Percentiles rank a stretch among this genome's conserved stretches.
Evolutionary conservation across 169 alveolate species (phyloP).

Genomic region (Cryptosporidium ubiquitum): DNA sequence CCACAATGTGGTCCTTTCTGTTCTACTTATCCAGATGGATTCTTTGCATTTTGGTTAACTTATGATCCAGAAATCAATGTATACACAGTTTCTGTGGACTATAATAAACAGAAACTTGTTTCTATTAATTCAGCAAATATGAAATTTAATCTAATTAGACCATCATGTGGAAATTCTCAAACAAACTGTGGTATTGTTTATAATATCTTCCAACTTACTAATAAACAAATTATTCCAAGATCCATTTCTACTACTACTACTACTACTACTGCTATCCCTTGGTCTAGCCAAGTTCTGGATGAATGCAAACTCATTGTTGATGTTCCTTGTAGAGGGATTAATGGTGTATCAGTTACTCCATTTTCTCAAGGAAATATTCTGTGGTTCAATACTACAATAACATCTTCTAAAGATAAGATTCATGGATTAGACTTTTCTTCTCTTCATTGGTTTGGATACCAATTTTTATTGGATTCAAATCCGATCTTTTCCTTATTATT

Average conservation of each 20-base stretch:
- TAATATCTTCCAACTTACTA: slow-evolving; percentile 30
- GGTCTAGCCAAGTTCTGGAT: slow-evolving; percentile 50
- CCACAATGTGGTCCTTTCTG: slow-evolving; percentile 23
- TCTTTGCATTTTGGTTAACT: slow-evolving; percentile 21
- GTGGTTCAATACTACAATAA: slow-evolving; percentile 45
- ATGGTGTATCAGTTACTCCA: not conserved
- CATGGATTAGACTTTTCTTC: slow-evolving; percentile 19
- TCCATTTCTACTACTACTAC: slow-evolving; percentile 42
- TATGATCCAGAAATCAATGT: slow-evolving; percentile 15
- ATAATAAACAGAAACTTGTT: not conserved
- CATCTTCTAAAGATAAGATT: not conserved
- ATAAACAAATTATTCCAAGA: slow-evolving; percentile 24
- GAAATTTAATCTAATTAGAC: slow-evolving; percentile 2
- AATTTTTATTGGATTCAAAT: not conserved
- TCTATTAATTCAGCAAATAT: slow-evolving; percentile 1
- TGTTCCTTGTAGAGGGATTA: slow-evolving; percentile 49
- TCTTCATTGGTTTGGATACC: slow-evolving; percentile 41
- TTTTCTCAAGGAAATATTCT: slow-evolving; percentile 24
- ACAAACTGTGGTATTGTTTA: not conserved
- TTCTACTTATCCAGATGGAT: slow-evolving; percentile 8
- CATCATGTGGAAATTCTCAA: not conserved
- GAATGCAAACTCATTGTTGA: slow-evolving; percentile 13
- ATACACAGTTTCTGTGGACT: slow-evolving; percentile 15
- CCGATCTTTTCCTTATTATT: slow-evolving; percentile 25
- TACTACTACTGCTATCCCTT: slow-evolving; percentile 50